These are phyloP conservation scores for Xylaria sp. DNA, from an alignment of 2,329 filamentous ascomycete genomes.

Conservation along the genomic window DNA sequence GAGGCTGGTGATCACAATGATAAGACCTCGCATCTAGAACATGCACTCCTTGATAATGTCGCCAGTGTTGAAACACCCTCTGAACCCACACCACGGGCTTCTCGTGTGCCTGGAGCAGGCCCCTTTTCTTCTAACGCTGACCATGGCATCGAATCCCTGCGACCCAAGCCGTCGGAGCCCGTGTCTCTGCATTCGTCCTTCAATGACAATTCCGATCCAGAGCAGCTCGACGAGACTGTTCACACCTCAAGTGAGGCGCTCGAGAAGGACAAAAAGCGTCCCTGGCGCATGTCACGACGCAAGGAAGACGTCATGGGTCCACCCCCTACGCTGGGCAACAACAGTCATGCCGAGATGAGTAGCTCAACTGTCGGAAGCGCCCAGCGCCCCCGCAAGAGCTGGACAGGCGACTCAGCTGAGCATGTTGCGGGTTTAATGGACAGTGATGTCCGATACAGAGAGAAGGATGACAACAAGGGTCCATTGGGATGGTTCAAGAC, in stretches of 20 bases:
- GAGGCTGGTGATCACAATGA: slow-evolving; percentile 47
- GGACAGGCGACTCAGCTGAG: slow-evolving; percentile 48
- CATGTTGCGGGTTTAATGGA: slow-evolving; percentile 38
- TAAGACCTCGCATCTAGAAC: slow-evolving; percentile 19
- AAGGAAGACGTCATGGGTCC: slow-evolving; percentile 51
- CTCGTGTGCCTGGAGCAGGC: slow-evolving; percentile 40
- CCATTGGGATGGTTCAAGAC: slow-evolving; percentile 54
- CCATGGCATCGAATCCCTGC: slow-evolving; percentile 45
- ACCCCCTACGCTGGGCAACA: slow-evolving; percentile 51
- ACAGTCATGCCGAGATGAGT: slow-evolving; percentile 59
- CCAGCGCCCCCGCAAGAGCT: slow-evolving; percentile 45
- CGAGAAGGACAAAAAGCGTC: slow-evolving; percentile 64
- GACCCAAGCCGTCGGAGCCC: slow-evolving; percentile 66
- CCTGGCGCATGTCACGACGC: slow-evolving; percentile 66
- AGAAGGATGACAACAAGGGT: slow-evolving; percentile 47
- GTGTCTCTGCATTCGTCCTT: slow-evolving; percentile 70
- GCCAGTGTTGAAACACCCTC: slow-evolving; percentile 32
- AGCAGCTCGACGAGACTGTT: slow-evolving; percentile 58
- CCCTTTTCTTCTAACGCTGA: slow-evolving; percentile 41
- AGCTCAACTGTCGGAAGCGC: slow-evolving; percentile 62
- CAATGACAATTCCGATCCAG: slow-evolving; percentile 77
- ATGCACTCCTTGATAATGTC: slow-evolving; percentile 24
- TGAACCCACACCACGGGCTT: slow-evolving; percentile 43
- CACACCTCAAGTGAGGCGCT: slow-evolving; percentile 36
- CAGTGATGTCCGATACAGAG: slow-evolving; percentile 34